These are phyloP conservation scores for Fusarium armeniacum DNA, from an alignment of 2,329 filamentous ascomycete genomes.

Conservation along the genomic window DNA sequence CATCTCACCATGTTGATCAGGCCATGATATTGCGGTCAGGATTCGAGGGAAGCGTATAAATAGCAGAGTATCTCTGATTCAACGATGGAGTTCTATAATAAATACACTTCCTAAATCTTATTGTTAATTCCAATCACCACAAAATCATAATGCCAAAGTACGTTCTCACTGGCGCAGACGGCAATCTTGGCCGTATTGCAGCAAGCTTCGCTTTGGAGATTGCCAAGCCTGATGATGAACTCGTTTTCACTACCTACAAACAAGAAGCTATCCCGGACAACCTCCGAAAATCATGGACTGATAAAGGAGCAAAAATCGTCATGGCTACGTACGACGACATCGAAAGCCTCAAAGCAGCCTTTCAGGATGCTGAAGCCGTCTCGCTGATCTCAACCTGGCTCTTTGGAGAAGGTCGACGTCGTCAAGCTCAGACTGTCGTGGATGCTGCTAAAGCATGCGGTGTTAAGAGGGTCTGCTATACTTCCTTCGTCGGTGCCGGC, in stretches of 20 bases:
- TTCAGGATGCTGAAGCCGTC: slow-evolving; percentile 47
- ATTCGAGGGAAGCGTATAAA: not conserved
- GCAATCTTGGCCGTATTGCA: slow-evolving; percentile 45
- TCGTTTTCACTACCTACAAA: slow-evolving; percentile 46
- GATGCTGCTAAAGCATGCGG: slow-evolving; percentile 45
- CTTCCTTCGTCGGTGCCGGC: slow-evolving; percentile 44
- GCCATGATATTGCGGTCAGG: slow-evolving; percentile 12
- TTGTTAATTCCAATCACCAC: not conserved
- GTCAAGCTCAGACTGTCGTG: slow-evolving; percentile 41
- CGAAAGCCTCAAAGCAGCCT: slow-evolving; percentile 43
- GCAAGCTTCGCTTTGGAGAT: slow-evolving; percentile 45
- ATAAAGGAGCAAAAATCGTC: slow-evolving; percentile 41
- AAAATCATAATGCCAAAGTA: slow-evolving; percentile 42
- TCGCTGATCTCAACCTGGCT: slow-evolving; percentile 48
- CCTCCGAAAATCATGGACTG: slow-evolving; percentile 37
- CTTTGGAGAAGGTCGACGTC: slow-evolving; percentile 43
- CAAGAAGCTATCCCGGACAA: slow-evolving; percentile 37
- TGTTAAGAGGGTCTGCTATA: slow-evolving; percentile 46
- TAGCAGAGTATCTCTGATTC: not conserved
- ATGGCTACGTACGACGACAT: slow-evolving; percentile 45
- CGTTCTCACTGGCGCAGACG: slow-evolving; percentile 47
- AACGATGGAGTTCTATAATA: too few species aligned
- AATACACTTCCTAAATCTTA: too few species aligned
- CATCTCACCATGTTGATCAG: slow-evolving; percentile 9
- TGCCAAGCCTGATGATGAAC: slow-evolving; percentile 42